Percentiles rank a stretch among this genome's conserved stretches.
phyloP scores from a whole-genome alignment of 768 basidiomycete genomes.

The Clitopilus passeckerianus region DNA sequence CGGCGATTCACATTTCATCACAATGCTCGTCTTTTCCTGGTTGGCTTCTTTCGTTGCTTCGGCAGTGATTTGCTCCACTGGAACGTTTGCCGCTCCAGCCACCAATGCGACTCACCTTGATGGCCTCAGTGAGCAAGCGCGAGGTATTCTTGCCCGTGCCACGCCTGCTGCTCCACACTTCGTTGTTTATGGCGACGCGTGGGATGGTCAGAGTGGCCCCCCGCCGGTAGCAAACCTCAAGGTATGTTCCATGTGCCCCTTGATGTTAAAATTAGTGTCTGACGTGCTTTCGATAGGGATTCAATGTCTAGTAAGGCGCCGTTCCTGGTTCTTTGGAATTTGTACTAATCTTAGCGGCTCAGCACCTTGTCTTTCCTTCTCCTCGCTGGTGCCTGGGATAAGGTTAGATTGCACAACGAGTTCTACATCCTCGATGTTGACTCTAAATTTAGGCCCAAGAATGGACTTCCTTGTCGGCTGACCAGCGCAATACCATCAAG shows the following conservation, averaged over 20 bases:
- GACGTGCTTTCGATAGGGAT: slow-evolving; percentile 32
- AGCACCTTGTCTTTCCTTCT: slow-evolving; percentile 53
- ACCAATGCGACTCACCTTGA: slow-evolving; percentile 16
- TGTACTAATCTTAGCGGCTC: slow-evolving; percentile 2
- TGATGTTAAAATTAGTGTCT: neutral
- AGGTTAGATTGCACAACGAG: slow-evolving; percentile 21
- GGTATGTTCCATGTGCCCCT: slow-evolving; percentile 19
- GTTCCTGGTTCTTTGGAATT: slow-evolving; percentile 7
- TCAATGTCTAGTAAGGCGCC: slow-evolving; percentile 45
- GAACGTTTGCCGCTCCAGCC: slow-evolving; percentile 2
- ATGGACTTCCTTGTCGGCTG: slow-evolving; percentile 43
- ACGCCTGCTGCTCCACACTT: slow-evolving; percentile 48
- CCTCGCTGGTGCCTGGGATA: slow-evolving; percentile 51
- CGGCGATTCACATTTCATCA: slow-evolving; percentile 6
- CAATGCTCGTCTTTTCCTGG: slow-evolving; percentile 4
- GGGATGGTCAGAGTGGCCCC: slow-evolving; percentile 40
- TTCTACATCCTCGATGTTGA: neutral
- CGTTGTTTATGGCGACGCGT: slow-evolving; percentile 38
- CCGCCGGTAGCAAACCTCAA: slow-evolving; percentile 39
- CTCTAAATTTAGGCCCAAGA: slow-evolving; percentile 33
- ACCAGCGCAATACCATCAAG: slow-evolving; percentile 47
- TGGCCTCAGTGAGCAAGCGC: slow-evolving; percentile 23
- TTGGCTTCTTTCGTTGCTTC: slow-evolving; percentile 6
- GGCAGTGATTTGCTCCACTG: slow-evolving; percentile 11
- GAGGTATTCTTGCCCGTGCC: slow-evolving; percentile 28